Conservation (phyloP, 1,284 basidiomycete species). For the Singerocomus inundabilis region DNA sequence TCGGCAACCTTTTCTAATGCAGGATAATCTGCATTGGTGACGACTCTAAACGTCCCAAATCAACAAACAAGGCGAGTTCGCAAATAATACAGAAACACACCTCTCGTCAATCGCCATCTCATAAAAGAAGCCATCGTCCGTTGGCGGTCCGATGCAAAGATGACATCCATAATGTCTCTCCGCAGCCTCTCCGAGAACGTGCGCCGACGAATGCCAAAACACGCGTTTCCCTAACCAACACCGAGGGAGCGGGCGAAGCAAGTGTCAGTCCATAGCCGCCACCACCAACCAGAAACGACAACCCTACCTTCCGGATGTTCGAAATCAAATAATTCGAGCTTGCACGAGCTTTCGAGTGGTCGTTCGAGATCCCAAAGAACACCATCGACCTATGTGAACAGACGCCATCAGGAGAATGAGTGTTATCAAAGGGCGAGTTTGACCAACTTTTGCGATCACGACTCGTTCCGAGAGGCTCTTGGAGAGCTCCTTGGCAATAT, state of each 20-base stretch:
- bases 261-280: no score
- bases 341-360: constrained; percentile 82
- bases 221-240: constrained; percentile 75
- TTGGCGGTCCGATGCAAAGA: constrained; percentile 95
- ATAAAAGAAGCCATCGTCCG: constrained; percentile 99
- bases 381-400: constrained; percentile 68
- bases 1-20: constrained; percentile 89
- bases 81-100: constrained; percentile 34
- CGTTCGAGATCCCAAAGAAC: constrained; percentile 94
- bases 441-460: constrained; percentile 85
- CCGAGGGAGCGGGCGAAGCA: no score
- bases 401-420: background rate
- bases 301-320: constrained; percentile 85
- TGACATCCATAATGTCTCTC: constrained; percentile 98
- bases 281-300: background rate
- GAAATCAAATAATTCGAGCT: constrained; percentile 90
- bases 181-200: constrained; percentile 97
- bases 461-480: constrained; percentile 87
- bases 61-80: background rate
- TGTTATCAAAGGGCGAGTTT: background rate
- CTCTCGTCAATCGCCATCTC: constrained; percentile 88
- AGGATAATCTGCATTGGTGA: constrained; percentile 83
- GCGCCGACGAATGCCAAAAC: constrained; percentile 99
- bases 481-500: constrained; percentile 85
- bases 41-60: constrained; percentile 47